Conservation (phyloP, 495 filamentous ascomycete genomes). For the Glutinoglossum americanum region DNA sequence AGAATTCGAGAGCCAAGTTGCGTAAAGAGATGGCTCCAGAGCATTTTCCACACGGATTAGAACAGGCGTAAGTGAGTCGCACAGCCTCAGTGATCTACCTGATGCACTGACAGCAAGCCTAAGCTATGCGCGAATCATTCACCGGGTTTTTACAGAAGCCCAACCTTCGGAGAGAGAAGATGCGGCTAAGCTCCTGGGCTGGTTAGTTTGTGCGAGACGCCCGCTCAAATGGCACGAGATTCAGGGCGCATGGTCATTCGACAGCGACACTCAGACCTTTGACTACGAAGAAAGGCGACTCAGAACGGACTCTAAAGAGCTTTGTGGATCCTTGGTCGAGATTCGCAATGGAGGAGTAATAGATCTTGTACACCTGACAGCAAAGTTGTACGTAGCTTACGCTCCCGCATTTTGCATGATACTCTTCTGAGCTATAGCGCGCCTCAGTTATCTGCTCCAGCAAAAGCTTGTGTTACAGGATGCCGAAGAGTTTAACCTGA, state of each 20-base stretch:
- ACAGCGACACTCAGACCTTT: conserved; percentile 7
- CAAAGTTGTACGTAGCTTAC: conserved; percentile 18
- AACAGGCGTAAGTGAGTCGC: conserved; percentile 18
- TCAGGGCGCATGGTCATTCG: conserved; percentile 20
- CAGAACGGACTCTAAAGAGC: conserved; percentile 15
- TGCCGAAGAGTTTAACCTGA: conserved; percentile 17
- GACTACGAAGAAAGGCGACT: conserved; percentile 15
- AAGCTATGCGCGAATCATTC: neutral
- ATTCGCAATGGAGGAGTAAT: conserved; percentile 16
- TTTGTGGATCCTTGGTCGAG: conserved; percentile 26
- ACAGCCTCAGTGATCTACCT: neutral
- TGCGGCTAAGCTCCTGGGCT: conserved; percentile 20
- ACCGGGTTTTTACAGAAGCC: conserved; percentile 1
- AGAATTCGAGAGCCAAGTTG: conserved; percentile 13
- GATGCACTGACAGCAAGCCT: neutral
- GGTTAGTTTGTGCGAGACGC: conserved; percentile 23
- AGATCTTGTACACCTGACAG: conserved; percentile 23
- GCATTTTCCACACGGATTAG: conserved; percentile 17
- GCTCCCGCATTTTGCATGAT: neutral
- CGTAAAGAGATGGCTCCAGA: conserved; percentile 14
- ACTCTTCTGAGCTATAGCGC: neutral
- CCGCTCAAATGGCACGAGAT: conserved; percentile 27
- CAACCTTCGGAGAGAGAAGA: conserved; percentile 10
- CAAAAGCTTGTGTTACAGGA: conserved; percentile 13
- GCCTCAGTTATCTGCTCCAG: conserved; percentile 2